Base-by-base conservation (phyloP, 192 early-diverging fungal species). In the Podila epigama region DNA sequence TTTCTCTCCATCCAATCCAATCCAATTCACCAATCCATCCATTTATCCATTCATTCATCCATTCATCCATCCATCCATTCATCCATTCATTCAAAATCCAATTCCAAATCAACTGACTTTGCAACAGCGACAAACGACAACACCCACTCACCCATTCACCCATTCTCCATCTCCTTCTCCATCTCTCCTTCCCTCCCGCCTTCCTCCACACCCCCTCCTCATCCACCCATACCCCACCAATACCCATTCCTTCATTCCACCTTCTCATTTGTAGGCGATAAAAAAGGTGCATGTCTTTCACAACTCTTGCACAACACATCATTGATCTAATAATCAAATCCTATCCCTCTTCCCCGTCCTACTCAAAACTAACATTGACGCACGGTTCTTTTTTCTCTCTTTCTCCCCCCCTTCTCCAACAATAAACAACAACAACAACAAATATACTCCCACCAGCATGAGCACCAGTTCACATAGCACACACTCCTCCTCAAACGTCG, bases 401-500 rank as follows among this genome's bases (percentile, higher is more conserved):
- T 10, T 40, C 50, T 37, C n/a, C 9, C 35, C 28, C 51, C 22
- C 27, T 28, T 35, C 32, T 8, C n/a, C 13, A 2, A n/a, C 62
- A 34, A 28, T 28, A 37, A 39, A 18, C 59, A 10, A 27, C 40
- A 15, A 29, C 31, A 5, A 1, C 18, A 36, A 13, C 27, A 20
- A 10, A 15, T 36, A 42, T 32, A 9, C 51, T 13, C 25, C 39
- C 6, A 16, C 28, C 48, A 67, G 64, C 34, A 68, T 70, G 66
- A 70, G 71, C 51, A 66, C 52, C 52, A 80, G 70, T 50, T 73
- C 77, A 15, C 77, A 75, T 28, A 75, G 63, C 78, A 63, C 71
- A 50, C 81, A 81, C 51, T 86, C 82, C 20, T 77, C 73, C 18
- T 85, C 89, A 60, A 95, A 95, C 75, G 89, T 98, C 55, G 97